Percentiles rank a stretch among this genome's conserved stretches.
These are phyloP conservation scores for Verticillium nonalfalfae DNA, from an alignment of 2,329 filamentous ascomycete genomes.

Conservation along the genomic window DNA sequence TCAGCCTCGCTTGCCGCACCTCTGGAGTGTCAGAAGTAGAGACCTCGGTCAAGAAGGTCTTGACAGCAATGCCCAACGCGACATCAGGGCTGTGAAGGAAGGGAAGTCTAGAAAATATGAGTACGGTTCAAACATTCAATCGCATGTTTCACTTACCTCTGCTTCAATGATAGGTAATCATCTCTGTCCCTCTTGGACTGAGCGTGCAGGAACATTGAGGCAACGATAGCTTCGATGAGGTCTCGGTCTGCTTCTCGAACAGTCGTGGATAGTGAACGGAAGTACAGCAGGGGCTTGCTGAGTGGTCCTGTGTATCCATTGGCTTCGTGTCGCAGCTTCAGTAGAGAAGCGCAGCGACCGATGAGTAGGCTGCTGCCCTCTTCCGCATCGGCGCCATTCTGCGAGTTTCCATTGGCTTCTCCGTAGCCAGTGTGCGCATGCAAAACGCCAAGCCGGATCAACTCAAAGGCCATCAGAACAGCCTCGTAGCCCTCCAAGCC, in stretches of 20 bases:
- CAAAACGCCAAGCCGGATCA: conserved; percentile 73
- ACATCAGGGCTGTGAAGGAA: conserved; percentile 67
- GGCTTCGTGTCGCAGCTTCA: conserved; percentile 72
- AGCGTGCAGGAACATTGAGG: conserved; percentile 73
- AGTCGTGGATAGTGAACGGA: conserved; percentile 74
- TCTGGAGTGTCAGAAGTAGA: conserved; percentile 49
- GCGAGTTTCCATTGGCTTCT: conserved; percentile 48
- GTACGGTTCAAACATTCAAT: conserved; percentile 8
- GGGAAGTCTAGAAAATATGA: conserved; percentile 43
- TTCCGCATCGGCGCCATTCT: conserved; percentile 61
- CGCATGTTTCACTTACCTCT: conserved; percentile 50
- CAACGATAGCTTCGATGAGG: conserved; percentile 74
- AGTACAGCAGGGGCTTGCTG: conserved; percentile 81
- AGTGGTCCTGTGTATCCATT: conserved; percentile 94
- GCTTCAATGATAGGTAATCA: conserved; percentile 62
- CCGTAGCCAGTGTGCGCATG: conserved; percentile 58
- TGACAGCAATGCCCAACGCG: conserved; percentile 71
- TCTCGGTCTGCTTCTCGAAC: conserved; percentile 77
- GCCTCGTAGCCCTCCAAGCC: conserved; percentile 61
- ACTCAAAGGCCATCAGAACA: conserved; percentile 76
- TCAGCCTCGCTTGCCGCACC: conserved; percentile 34
- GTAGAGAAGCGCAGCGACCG: conserved; percentile 77
- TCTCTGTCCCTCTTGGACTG: conserved; percentile 67
- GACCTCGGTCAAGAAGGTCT: conserved; percentile 72
- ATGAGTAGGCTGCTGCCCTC: conserved; percentile 74